Evolutionary conservation across 192 early-diverging fungal genomes (phyloP), one percentile per base, ranked within the genome.

Genomic region (Coemansia sp.): DNA sequence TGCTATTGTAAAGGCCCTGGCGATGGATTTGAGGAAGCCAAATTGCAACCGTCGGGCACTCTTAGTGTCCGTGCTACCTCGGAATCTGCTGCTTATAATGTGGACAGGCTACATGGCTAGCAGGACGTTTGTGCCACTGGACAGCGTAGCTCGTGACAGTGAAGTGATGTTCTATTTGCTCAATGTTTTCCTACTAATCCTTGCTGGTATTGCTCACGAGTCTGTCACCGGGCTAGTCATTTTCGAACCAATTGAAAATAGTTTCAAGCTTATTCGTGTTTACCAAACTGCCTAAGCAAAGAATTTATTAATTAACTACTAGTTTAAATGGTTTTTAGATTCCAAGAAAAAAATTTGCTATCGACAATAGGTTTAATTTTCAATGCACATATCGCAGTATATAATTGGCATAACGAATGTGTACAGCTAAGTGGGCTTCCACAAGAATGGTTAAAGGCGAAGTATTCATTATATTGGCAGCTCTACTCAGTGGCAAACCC

Each of bases 141-240:
- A 62, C 3, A 61, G 24, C 9, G 17, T 21, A 10, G 44, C 59
- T 8, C 31, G 67, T 5, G 35, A 27, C 17, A 68, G 67, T 21
- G 44, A 68, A 24, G 56, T 44, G 14, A 27, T 44, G 59, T 62
- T 68, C 27, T 68, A 61, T 36, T 4, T 68, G 44, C 66, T 68
- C 34, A 68, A 68, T 33, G n/a, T 60, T n/a, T 14, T 60, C n/a
- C 44, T 41, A 6, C 66, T 60, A 42, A 29, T 68, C 14, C 24
- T 68, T 24, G 40, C 59, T 34, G 44, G 50, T 34, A 2, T 60
- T n/a, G 57, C 41, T 10, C 57, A 59, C 34, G 57, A 59, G 34
- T 35, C 57, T 0, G 35, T 36, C 8, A 17, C 35, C 1, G 57
- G 34, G 34, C 33, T 59, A 3, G 35, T 17, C 2, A 10, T 59